Evolutionary conservation across 2,329 filamentous ascomycete species (phyloP).

Genomic region (Aphanoascus verrucosus): DNA sequence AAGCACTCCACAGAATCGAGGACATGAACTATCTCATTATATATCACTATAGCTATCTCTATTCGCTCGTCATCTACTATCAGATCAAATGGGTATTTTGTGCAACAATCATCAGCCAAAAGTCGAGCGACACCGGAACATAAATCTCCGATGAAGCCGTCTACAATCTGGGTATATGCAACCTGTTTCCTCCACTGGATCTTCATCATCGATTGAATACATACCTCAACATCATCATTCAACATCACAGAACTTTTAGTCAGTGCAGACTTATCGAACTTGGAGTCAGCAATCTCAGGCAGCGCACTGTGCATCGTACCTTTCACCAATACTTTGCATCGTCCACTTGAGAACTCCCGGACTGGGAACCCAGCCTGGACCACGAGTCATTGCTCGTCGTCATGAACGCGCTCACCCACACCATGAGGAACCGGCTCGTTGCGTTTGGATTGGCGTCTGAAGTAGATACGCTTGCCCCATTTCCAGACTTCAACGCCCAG

Average conservation of each 20-base stretch:
- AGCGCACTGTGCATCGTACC: not conserved
- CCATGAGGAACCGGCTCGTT: slow-evolving; percentile 3
- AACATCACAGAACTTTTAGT: slow-evolving; percentile 4
- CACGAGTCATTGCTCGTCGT: slow-evolving; percentile 12
- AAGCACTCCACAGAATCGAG: not conserved
- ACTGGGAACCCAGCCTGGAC: not conserved
- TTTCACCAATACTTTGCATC: not conserved
- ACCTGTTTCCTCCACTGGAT: not conserved
- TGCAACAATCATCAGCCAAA: not conserved
- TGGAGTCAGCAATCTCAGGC: not conserved
- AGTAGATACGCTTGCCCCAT: slow-evolving; percentile 51
- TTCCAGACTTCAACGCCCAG: slow-evolving; percentile 56
- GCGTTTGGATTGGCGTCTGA: slow-evolving; percentile 26
- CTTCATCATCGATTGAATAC: not conserved
- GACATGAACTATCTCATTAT: not conserved
- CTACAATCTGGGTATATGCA: not conserved
- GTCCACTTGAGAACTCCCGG: not conserved
- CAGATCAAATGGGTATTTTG: not conserved
- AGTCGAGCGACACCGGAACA: not conserved
- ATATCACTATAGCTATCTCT: not conserved
- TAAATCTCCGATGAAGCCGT: not conserved
- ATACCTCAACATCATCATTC: not conserved
- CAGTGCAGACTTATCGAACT: not conserved
- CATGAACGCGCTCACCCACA: slow-evolving; percentile 6
- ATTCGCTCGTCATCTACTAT: not conserved